Evolutionary conservation across 2,329 filamentous ascomycete genomes (phyloP).

Genomic region (Trichophyton rubrum): DNA sequence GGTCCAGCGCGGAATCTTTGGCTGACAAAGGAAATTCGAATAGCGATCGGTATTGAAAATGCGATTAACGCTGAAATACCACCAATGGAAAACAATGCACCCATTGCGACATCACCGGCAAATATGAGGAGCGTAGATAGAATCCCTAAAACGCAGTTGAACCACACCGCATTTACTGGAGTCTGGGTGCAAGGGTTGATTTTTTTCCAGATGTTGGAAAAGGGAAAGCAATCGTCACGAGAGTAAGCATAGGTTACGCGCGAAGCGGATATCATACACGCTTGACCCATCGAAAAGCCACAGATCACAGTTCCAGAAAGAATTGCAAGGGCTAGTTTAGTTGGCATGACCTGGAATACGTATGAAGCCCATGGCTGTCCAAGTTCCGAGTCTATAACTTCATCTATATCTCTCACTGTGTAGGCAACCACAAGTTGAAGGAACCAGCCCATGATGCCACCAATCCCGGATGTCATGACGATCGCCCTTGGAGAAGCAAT

Average conservation of each 20-base stretch:
- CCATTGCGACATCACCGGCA: conserved; percentile 49
- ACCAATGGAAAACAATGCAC: conserved; percentile 58
- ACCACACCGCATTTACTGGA: conserved; percentile 58
- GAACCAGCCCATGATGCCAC: conserved; percentile 58
- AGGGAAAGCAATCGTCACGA: conserved; percentile 56
- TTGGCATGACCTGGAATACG: conserved; percentile 51
- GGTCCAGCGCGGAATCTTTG: conserved; percentile 53
- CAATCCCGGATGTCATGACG: conserved; percentile 53
- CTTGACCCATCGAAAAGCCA: conserved; percentile 60
- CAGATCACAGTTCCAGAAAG: conserved; percentile 55
- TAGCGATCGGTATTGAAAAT: conserved; percentile 33
- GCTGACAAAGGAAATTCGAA: conserved; percentile 41
- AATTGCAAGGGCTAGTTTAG: conserved; percentile 49
- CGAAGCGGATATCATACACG: conserved; percentile 55
- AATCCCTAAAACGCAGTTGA: conserved; percentile 50
- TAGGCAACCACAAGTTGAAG: conserved; percentile 63
- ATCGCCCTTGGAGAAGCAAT: conserved; percentile 60
- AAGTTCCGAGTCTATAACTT: conserved; percentile 47
- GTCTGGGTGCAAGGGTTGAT: conserved; percentile 52
- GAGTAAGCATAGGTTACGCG: conserved; percentile 63
- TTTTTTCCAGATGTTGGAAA: conserved; percentile 45
- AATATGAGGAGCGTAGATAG: conserved; percentile 53
- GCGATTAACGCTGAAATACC: conserved; percentile 54
- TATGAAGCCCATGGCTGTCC: conserved; percentile 62
- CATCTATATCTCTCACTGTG: conserved; percentile 52